These are phyloP conservation scores for Termitomyces sp. DNA, from an alignment of 768 basidiomycete genomes.

Conservation along the genomic window DNA sequence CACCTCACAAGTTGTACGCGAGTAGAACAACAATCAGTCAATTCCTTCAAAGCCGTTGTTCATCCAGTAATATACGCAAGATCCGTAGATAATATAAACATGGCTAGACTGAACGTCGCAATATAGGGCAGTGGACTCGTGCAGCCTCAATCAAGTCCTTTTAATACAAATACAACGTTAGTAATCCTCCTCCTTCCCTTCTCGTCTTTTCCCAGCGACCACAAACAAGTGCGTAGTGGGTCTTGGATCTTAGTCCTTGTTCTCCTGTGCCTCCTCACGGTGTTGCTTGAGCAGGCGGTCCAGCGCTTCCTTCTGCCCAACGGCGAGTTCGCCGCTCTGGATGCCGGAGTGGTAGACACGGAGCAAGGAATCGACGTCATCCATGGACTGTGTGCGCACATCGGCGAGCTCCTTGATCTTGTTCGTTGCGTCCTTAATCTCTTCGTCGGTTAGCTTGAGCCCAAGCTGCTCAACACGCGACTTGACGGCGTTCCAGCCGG, in stretches of 20 bases:
- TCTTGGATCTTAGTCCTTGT: slow-evolving; percentile 3
- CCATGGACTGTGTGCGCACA: slow-evolving; percentile 97
- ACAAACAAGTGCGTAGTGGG: background rate
- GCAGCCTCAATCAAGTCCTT: slow-evolving; percentile 7
- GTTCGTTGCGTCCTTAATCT: slow-evolving; percentile 97
- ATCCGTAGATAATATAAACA: background rate
- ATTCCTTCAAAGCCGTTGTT: background rate
- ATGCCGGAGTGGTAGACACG: slow-evolving; percentile 96
- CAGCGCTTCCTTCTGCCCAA: slow-evolving; percentile 91
- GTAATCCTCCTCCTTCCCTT: background rate
- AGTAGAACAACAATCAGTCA: no score
- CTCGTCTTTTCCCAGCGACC: background rate
- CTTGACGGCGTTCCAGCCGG: slow-evolving; percentile 99
- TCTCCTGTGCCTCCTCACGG: slow-evolving; percentile 28
- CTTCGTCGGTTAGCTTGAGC: slow-evolving; percentile 83
- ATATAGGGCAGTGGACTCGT: slow-evolving; percentile 1
- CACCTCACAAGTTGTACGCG: no score
- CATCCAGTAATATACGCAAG: background rate
- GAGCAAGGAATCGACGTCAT: slow-evolving; percentile 95
- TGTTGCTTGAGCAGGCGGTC: slow-evolving; percentile 85
- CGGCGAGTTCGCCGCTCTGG: slow-evolving; percentile 84
- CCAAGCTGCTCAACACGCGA: slow-evolving; percentile 97
- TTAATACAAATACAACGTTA: slow-evolving; percentile 17
- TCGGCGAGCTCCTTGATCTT: slow-evolving; percentile 99
- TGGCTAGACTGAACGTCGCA: slow-evolving; percentile 3